These are phyloP conservation scores for Roridomyces roridus DNA, from an alignment of 768 basidiomycete species.

Conservation along the genomic window DNA sequence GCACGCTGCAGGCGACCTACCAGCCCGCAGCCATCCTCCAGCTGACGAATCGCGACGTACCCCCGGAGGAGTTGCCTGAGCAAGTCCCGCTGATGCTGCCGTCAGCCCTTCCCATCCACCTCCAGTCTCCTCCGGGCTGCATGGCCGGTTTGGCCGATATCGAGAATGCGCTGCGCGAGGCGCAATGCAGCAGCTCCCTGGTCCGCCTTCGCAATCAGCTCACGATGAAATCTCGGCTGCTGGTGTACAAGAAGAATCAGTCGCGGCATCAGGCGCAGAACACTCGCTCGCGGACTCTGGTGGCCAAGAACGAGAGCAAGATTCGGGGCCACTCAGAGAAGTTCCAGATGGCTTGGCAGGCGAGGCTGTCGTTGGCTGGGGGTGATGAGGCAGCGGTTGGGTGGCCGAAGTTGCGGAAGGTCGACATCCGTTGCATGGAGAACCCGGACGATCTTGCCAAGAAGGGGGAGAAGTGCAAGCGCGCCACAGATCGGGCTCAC, in stretches of 20 bases:
- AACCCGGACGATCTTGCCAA: background rate
- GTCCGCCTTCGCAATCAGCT: slow-evolving; percentile 5
- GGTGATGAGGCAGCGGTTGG: background rate
- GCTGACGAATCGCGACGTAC: background rate
- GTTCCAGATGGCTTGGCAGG: slow-evolving; percentile 12
- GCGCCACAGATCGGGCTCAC: background rate
- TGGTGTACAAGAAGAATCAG: background rate
- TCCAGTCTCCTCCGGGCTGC: background rate
- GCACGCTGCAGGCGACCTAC: slow-evolving; percentile 10
- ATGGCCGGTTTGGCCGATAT: background rate
- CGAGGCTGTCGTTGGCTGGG: background rate
- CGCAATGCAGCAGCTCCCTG: slow-evolving; percentile 10
- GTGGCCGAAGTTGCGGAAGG: background rate
- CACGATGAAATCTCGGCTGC: background rate
- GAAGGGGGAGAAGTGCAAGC: background rate
- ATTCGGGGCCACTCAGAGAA: background rate
- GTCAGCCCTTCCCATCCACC: background rate
- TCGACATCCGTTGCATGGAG: background rate
- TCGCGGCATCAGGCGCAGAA: slow-evolving; percentile 1
- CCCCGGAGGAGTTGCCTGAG: background rate
- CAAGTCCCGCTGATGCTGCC: slow-evolving; percentile 2
- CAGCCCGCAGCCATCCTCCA: slow-evolving; percentile 1
- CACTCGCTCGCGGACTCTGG: slow-evolving; percentile 5
- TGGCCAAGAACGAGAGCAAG: slow-evolving; percentile 11
- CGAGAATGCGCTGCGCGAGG: slow-evolving; percentile 7